Percentiles rank a stretch among this genome's conserved stretches.
Evolutionary conservation across 257 asterid species (phyloP).

Genomic region (Gentiana macrophylla): DNA sequence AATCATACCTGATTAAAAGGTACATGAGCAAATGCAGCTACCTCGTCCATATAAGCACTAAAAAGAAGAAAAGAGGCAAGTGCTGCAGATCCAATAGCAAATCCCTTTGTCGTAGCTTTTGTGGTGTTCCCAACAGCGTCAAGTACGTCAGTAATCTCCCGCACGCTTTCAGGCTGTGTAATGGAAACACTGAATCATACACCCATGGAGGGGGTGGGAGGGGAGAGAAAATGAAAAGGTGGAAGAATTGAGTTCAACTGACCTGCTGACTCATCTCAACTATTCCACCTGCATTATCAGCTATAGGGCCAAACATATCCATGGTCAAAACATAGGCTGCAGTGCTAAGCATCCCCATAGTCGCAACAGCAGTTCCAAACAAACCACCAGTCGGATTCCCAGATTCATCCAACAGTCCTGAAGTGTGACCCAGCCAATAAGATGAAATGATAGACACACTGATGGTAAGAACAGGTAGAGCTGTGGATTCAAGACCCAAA

Average conservation of each 20-base stretch:
- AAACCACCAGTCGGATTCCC: conserved; percentile 97
- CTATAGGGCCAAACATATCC: conserved; percentile 99
- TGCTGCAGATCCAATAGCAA: conserved; percentile 99
- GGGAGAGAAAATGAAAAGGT: neutral
- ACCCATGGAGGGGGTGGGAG: neutral
- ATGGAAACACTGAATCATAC: too few species aligned
- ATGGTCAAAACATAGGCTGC: conserved; percentile 98
- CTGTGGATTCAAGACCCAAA: conserved; percentile 97
- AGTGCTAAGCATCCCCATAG: conserved; percentile 99
- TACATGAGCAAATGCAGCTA: conserved; percentile 60
- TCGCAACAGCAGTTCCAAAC: conserved; percentile 99
- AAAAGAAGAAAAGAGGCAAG: conserved; percentile 96
- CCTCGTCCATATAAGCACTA: conserved; percentile 99
- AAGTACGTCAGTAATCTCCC: conserved; percentile 92
- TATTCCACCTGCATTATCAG: conserved; percentile 99
- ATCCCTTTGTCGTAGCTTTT: conserved; percentile 99
- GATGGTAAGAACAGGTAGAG: conserved; percentile 94
- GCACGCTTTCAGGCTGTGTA: conserved; percentile 93
- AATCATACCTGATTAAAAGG: conserved; percentile 61
- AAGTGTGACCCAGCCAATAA: conserved; percentile 94
- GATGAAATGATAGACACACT: conserved; percentile 80
- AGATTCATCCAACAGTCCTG: conserved; percentile 85
- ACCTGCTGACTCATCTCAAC: conserved; percentile 99
- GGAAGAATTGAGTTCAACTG: conserved; percentile 4
- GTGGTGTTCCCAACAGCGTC: conserved; percentile 99